Percentiles rank a stretch among this genome's conserved stretches.
These are phyloP conservation scores for Saccharomycopsis guyanensis DNA, from an alignment of 805 yeast genomes.

Conservation along the genomic window DNA sequence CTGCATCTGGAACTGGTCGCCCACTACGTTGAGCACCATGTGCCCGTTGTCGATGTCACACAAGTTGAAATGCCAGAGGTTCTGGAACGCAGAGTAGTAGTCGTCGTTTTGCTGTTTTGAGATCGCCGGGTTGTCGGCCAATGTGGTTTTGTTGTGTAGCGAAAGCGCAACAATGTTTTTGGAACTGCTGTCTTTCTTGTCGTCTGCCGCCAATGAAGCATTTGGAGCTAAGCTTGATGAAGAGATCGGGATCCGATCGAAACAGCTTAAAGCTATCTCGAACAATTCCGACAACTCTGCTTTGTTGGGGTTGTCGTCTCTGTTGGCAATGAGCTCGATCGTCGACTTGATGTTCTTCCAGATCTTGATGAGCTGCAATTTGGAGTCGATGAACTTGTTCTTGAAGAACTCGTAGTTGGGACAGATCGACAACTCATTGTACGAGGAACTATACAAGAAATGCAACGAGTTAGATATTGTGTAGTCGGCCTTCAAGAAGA, in stretches of 20 bases:
- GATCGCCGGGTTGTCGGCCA: conserved; percentile 36
- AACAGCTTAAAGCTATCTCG: conserved; percentile 49
- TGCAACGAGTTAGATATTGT: conserved; percentile 69
- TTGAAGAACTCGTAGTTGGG: conserved; percentile 58
- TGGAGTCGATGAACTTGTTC: conserved; percentile 51
- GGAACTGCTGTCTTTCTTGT: conserved; percentile 29
- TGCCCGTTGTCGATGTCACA: conserved; percentile 52
- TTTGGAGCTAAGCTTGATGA: conserved; percentile 25
- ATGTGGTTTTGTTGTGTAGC: conserved; percentile 30
- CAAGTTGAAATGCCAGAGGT: conserved; percentile 71
- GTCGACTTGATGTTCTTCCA: conserved; percentile 56
- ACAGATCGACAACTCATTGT: conserved; percentile 58
- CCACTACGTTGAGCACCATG: conserved; percentile 35
- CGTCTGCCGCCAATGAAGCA: conserved; percentile 23
- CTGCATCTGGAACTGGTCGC: conserved; percentile 45
- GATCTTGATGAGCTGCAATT: conserved; percentile 53
- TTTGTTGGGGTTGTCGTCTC: conserved; percentile 26
- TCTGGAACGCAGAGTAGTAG: conserved; percentile 57
- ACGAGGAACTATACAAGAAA: conserved; percentile 61
- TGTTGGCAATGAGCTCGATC: conserved; percentile 35
- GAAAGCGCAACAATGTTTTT: conserved; percentile 37
- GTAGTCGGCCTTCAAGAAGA: conserved; percentile 61
- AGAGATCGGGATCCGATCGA: conserved; percentile 54
- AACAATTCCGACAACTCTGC: conserved; percentile 39
- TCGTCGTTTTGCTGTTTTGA: conserved; percentile 47